Evolutionary conservation across 768 basidiomycete species (phyloP).

Genomic region (Pholiota molesta): DNA sequence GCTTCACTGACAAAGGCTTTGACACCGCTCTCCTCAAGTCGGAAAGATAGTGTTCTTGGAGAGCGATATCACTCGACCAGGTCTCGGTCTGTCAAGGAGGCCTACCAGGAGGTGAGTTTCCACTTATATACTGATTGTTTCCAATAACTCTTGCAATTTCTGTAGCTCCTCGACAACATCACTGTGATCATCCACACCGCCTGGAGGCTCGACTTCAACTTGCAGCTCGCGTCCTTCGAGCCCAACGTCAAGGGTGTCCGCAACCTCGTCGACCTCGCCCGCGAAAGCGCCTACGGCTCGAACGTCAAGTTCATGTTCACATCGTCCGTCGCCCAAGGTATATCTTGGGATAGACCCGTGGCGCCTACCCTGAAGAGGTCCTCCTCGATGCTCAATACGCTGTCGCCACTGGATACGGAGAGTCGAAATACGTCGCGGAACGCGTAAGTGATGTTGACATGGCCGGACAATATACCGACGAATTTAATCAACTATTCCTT

Average conservation of each 20-base stretch:
- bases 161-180: conserved; percentile 3
- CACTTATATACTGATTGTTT: neutral
- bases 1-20: conserved; percentile 1
- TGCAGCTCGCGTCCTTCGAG: conserved; percentile 46
- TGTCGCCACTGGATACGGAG: conserved; percentile 32
- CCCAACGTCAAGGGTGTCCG: conserved; percentile 42
- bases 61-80: neutral
- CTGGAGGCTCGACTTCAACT: conserved; percentile 44
- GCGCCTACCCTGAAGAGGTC: conserved; percentile 37
- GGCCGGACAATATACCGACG: neutral
- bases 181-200: conserved; percentile 7
- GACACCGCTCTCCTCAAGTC: conserved; percentile 2
- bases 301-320: conserved; percentile 44
- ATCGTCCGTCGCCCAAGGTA: conserved; percentile 32
- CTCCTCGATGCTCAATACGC: conserved; percentile 27
- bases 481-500: neutral
- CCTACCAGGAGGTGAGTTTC: conserved; percentile 4
- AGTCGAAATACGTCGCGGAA: conserved; percentile 38
- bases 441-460: conserved; percentile 25
- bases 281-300: conserved; percentile 25
- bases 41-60: conserved; percentile 2
- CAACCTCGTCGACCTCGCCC: conserved; percentile 41
- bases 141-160: neutral
- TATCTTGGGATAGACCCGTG: conserved; percentile 30
- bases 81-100: neutral